Evolutionary conservation across 225 moss, liverwort and hornwort species (phyloP).

Genomic region (Physcomitrium patens): DNA sequence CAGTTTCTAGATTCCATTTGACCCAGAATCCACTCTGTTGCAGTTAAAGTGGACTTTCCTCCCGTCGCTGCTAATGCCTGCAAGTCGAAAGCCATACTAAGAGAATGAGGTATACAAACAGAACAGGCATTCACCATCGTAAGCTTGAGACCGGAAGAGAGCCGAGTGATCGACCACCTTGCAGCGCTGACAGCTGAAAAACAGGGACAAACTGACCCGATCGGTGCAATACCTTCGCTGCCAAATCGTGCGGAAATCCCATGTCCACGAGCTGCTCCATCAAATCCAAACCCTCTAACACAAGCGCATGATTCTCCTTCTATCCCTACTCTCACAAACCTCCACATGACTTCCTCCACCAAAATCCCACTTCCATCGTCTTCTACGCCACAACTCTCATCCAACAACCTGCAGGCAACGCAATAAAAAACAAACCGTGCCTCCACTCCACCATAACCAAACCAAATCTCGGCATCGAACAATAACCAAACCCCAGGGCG

Average conservation of each 20-base stretch:
- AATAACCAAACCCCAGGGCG: background rate
- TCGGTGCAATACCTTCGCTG: slow-evolving; percentile 46
- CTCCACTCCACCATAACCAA: no score
- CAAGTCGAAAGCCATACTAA: slow-evolving; percentile 24
- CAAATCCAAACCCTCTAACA: background rate
- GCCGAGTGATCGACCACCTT: no score
- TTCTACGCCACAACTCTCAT: no score
- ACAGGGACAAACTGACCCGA: slow-evolving; percentile 5
- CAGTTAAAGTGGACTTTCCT: slow-evolving; percentile 79
- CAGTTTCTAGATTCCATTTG: slow-evolving; percentile 62
- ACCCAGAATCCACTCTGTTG: slow-evolving; percentile 86
- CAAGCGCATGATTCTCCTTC: slow-evolving; percentile 6
- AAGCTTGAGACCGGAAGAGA: no score
- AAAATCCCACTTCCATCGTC: slow-evolving; percentile 32
- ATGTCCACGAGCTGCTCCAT: slow-evolving; percentile 65
- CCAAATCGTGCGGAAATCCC: slow-evolving; percentile 62
- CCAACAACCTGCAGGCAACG: no score
- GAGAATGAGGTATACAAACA: background rate
- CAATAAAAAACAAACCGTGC: no score
- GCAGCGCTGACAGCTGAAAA: background rate
- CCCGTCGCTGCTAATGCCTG: slow-evolving; percentile 94
- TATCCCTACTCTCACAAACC: slow-evolving; percentile 7
- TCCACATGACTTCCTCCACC: slow-evolving; percentile 31
- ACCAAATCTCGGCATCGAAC: background rate
- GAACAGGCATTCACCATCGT: background rate